phyloP scores from a whole-genome alignment of 306 rosid species.

The Rosa multiflora region DNA sequence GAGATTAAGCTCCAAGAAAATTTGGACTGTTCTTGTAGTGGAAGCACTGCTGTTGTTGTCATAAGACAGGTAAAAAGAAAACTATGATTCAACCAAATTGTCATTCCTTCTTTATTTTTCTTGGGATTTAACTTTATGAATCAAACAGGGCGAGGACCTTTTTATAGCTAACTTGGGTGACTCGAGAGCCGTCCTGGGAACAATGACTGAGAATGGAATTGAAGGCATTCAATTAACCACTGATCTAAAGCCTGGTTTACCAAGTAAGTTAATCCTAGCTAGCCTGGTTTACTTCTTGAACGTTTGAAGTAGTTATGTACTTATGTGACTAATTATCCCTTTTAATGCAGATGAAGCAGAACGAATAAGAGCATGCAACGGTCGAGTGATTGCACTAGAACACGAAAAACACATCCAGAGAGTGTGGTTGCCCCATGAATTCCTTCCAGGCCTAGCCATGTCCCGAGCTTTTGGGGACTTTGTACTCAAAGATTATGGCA shows the following conservation, averaged over 20 bases:
- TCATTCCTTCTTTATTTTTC: background rate
- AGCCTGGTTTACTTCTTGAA: background rate
- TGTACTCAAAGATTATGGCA: slow-evolving; percentile 64
- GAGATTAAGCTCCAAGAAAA: slow-evolving; percentile 57
- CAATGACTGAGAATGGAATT: slow-evolving; percentile 40
- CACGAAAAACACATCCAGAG: slow-evolving; percentile 62
- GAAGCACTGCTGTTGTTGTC: slow-evolving; percentile 65
- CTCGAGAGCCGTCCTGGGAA: slow-evolving; percentile 81
- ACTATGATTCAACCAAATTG: background rate
- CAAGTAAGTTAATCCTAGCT: slow-evolving; percentile 31
- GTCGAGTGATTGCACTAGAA: slow-evolving; percentile 54
- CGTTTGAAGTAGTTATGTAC: background rate
- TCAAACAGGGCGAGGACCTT: slow-evolving; percentile 57
- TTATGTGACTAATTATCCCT: background rate
- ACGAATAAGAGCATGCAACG: slow-evolving; percentile 55
- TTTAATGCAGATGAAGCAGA: slow-evolving; percentile 53
- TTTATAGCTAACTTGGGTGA: slow-evolving; percentile 78
- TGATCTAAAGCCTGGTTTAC: slow-evolving; percentile 71
- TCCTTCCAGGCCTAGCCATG: slow-evolving; percentile 75
- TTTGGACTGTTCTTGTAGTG: slow-evolving; percentile 61
- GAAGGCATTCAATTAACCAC: slow-evolving; percentile 59
- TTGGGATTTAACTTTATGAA: background rate
- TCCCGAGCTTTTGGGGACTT: slow-evolving; percentile 83
- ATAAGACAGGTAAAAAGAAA: slow-evolving; percentile 48
- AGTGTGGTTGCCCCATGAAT: slow-evolving; percentile 60